These are phyloP conservation scores for Ganoderma lingzhi DNA, from an alignment of 1,284 basidiomycete species.

Conservation along the genomic window DNA sequence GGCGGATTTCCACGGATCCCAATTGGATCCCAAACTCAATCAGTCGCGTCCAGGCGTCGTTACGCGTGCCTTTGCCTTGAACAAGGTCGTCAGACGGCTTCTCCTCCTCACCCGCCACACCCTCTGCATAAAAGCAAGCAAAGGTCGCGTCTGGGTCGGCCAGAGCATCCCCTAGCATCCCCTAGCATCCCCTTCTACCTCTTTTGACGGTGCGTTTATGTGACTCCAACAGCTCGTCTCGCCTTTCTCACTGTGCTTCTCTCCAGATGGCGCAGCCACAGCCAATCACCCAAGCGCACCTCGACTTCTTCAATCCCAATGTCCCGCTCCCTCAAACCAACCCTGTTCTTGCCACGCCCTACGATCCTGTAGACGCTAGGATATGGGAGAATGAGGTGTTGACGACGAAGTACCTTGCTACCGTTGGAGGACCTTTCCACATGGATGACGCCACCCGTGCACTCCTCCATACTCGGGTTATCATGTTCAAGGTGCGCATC, in stretches of 20 bases:
- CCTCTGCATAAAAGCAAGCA: slow-evolving; percentile 2
- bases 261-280: slow-evolving; percentile 4
- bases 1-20: slow-evolving; percentile 11
- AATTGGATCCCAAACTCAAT: neutral
- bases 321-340: neutral
- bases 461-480: slow-evolving; percentile 8
- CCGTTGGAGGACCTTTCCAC: neutral
- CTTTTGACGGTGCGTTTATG: neutral
- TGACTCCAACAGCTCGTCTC: neutral
- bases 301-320: neutral
- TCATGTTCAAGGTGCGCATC: slow-evolving; percentile 26
- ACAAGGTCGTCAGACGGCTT: slow-evolving; percentile 24
- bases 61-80: neutral
- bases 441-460: slow-evolving; percentile 5
- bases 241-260: slow-evolving; percentile 1
- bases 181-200: neutral
- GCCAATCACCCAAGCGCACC: neutral
- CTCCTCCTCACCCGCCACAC: neutral
- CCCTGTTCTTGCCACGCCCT: neutral
- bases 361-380: neutral
- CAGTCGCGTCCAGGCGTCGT: neutral
- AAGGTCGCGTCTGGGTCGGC: neutral
- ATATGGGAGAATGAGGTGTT: slow-evolving; percentile 5
- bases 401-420: slow-evolving; percentile 1
- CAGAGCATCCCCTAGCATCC: neutral